Conservation (phyloP, 2,329 filamentous ascomycete genomes). For the Talaromyces sp. region DNA sequence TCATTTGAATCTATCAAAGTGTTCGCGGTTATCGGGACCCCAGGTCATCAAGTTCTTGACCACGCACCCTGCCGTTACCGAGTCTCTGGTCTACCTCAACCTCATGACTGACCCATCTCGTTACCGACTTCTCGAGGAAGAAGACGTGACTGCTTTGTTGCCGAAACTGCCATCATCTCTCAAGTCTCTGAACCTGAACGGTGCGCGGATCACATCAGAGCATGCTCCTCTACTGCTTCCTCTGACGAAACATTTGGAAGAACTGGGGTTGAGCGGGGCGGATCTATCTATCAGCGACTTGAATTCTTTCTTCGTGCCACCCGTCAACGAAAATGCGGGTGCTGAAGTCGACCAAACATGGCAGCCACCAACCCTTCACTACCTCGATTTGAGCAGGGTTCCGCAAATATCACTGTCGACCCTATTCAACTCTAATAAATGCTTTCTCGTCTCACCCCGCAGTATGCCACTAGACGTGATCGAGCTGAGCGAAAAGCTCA, state of each 20-base stretch:
- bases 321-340: constrained; percentile 16
- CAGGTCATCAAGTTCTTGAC: constrained; percentile 65
- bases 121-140: constrained; percentile 63
- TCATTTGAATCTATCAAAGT: constrained; percentile 73
- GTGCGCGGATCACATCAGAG: constrained; percentile 61
- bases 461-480: constrained; percentile 69
- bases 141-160: constrained; percentile 61
- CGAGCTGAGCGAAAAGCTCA: constrained; percentile 66
- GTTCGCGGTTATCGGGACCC: constrained; percentile 61
- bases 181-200: constrained; percentile 69
- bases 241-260: constrained; percentile 67
- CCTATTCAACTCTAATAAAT: constrained; percentile 53
- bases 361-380: constrained; percentile 60
- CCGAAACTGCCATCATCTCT: constrained; percentile 61
- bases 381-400: constrained; percentile 72
- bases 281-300: constrained; percentile 62
- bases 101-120: constrained; percentile 66
- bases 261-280: constrained; percentile 65
- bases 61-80: constrained; percentile 62
- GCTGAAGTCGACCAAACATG: constrained; percentile 33
- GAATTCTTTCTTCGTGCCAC: constrained; percentile 53
- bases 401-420: constrained; percentile 50
- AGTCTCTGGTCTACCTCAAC: constrained; percentile 64
- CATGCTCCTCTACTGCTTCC: constrained; percentile 61
- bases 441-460: constrained; percentile 52